These are phyloP conservation scores for Cercophora newfieldiana DNA, from an alignment of 495 filamentous ascomycete genomes.

Conservation along the genomic window DNA sequence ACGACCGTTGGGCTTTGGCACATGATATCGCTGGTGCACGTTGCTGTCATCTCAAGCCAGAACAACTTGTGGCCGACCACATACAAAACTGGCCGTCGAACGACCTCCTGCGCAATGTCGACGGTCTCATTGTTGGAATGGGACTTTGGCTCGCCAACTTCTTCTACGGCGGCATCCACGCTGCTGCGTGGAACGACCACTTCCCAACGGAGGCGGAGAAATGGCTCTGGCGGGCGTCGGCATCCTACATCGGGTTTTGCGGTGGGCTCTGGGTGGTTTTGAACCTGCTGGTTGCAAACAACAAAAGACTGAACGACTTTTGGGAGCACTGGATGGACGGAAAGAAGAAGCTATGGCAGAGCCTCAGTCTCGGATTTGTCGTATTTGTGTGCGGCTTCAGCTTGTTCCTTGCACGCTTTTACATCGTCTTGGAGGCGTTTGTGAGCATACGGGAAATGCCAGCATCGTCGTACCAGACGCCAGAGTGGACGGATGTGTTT, in stretches of 20 bases:
- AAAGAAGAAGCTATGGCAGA: slow-evolving; percentile 11
- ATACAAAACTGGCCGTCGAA: slow-evolving; percentile 4
- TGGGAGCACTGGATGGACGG: slow-evolving; percentile 5
- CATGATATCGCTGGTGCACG: neutral
- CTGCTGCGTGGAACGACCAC: slow-evolving; percentile 4
- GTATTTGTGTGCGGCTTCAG: neutral
- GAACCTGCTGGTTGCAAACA: slow-evolving; percentile 1
- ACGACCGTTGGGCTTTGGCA: neutral
- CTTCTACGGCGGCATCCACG: slow-evolving; percentile 6
- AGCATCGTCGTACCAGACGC: neutral
- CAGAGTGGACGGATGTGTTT: neutral
- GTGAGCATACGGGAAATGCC: slow-evolving; percentile 8
- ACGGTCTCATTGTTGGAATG: slow-evolving; percentile 7
- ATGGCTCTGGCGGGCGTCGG: neutral
- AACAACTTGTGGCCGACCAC: slow-evolving; percentile 1
- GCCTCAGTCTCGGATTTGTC: neutral
- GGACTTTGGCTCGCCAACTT: neutral
- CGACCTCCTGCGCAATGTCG: slow-evolving; percentile 6
- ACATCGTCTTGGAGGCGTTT: slow-evolving; percentile 8
- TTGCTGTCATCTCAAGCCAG: neutral
- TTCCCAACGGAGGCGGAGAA: neutral
- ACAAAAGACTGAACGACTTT: neutral
- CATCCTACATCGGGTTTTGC: neutral
- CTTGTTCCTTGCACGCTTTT: neutral
- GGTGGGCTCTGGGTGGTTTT: slow-evolving; percentile 6